Conservation (phyloP, 495 filamentous ascomycete species). For the Penicillium robsamsonii region DNA sequence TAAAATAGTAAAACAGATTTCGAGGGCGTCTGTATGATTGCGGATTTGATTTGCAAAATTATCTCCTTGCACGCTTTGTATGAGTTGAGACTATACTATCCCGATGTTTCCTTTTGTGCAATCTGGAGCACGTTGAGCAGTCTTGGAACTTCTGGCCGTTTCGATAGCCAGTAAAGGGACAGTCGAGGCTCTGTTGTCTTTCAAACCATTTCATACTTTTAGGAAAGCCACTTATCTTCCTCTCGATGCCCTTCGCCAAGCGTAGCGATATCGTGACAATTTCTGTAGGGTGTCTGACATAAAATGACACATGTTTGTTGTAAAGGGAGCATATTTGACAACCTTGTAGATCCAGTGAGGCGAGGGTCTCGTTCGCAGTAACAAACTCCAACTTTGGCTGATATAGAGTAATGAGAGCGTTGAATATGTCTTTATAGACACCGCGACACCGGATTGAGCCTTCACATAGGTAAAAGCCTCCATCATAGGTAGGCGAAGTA, state of each 20-base stretch:
- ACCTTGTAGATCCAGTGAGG: slow-evolving; percentile 9
- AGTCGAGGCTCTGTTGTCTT: slow-evolving; percentile 17
- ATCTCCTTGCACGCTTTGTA: slow-evolving; percentile 2
- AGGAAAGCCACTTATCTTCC: slow-evolving; percentile 27
- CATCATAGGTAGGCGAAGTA: slow-evolving; percentile 6
- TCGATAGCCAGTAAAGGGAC: background rate
- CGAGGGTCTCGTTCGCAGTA: background rate
- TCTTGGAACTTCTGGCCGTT: background rate
- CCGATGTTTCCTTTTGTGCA: background rate
- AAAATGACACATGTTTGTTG: slow-evolving; percentile 16
- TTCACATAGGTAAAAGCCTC: slow-evolving; percentile 15
- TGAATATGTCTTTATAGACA: slow-evolving; percentile 5
- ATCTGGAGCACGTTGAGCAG: background rate
- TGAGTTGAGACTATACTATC: background rate
- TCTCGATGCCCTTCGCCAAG: background rate
- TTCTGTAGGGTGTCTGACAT: slow-evolving; percentile 15
- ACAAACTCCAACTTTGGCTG: background rate
- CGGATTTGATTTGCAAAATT: too few species aligned
- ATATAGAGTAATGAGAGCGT: slow-evolving; percentile 12
- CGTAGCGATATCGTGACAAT: slow-evolving; percentile 18
- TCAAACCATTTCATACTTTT: slow-evolving; percentile 24
- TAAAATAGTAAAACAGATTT: too few species aligned
- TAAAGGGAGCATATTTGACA: slow-evolving; percentile 19
- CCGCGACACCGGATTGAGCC: slow-evolving; percentile 20
- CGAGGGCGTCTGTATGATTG: too few species aligned